Evolutionary conservation across 108 stramenopile species (phyloP).

Genomic region (Conticribra guillardii): DNA sequence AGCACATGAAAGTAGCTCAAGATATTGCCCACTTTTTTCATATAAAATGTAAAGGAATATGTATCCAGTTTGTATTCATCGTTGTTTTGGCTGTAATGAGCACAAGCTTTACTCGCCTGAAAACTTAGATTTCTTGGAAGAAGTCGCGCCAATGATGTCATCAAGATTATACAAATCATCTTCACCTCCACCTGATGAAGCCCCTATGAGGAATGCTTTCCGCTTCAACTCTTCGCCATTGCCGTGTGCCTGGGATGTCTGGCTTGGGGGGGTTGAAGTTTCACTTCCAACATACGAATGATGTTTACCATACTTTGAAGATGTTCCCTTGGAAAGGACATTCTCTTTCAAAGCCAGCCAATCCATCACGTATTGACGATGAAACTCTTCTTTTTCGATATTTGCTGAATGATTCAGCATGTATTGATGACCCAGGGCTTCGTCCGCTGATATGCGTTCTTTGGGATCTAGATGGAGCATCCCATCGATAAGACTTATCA

Average conservation of each 20-base stretch:
- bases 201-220: conserved; percentile 63
- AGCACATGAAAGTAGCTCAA: too few relatives aligned
- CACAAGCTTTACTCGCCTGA: conserved; percentile 22
- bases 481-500: conserved; percentile 69
- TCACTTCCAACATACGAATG: conserved; percentile 19
- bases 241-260: not conserved
- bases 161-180: conserved; percentile 78
- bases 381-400: conserved; percentile 56
- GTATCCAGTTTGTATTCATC: conserved; percentile 9
- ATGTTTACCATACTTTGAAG: conserved; percentile 25
- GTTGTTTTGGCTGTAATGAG: not conserved
- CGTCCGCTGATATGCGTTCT: conserved; percentile 71
- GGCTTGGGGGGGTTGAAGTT: not conserved
- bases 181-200: conserved; percentile 44
- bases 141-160: conserved; percentile 47
- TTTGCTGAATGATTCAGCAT: conserved; percentile 41
- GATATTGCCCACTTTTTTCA: too few relatives aligned
- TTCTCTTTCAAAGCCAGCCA: conserved; percentile 75
- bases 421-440: conserved; percentile 74
- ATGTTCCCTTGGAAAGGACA: conserved; percentile 36
- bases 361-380: conserved; percentile 68
- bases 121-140: conserved; percentile 39
- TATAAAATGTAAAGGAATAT: not conserved
- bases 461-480: conserved; percentile 85
- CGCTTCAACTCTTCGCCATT: conserved; percentile 54